Evolutionary conservation across 1,284 basidiomycete genomes (phyloP), one percentile per base, ranked within the genome.

Genomic region (Bjerkandera adusta): DNA sequence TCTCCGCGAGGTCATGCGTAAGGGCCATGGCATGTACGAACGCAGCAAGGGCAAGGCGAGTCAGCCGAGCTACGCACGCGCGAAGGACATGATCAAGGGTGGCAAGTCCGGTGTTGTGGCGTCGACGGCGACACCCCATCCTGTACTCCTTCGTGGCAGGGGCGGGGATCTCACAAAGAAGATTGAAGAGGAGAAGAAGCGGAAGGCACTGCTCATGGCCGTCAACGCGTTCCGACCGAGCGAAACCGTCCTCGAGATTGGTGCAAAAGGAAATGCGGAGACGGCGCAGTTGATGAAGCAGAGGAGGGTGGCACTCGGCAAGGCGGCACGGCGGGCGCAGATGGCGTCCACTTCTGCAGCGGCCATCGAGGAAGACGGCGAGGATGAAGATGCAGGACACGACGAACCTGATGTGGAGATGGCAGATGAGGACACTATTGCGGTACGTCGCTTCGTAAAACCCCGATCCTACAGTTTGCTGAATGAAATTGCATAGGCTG

Each of bases 211-310:
- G 37, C 68, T 99, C 36, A 79, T 80, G 35, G 79, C 80, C 24
- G 83, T 99, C 35, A 88, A 84, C 55, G 72, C 85, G 3, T 99
- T 97, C 72, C 79, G 76, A 20, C 96, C 96, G 4, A 65, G 74
- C 1, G 96, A 98, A 66, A 99, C 96, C 0, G 86, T 98, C 22
- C 88, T 99, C 50, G 96, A 99, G 67, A 75, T 97, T 20, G 92
- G 91, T 0, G 87, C 88, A 1, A 86, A 83, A 51, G 65, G 69
- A 29, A 75, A 76, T 54, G 74, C 79, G 3, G 78, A 76, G 6
- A 85, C 79, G 44, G 78, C 83, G 2, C 70, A 77, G 16, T 67
- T 99, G 51, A 99, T 99, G 96, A 89, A 90, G 65, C 85, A 91
- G 55, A 75, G 96, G 13, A 74, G 95, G 53, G 88, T 85, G 62